Evolutionary conservation across 345 rosid species (phyloP).

Genomic region (Anacardium occidentale): DNA sequence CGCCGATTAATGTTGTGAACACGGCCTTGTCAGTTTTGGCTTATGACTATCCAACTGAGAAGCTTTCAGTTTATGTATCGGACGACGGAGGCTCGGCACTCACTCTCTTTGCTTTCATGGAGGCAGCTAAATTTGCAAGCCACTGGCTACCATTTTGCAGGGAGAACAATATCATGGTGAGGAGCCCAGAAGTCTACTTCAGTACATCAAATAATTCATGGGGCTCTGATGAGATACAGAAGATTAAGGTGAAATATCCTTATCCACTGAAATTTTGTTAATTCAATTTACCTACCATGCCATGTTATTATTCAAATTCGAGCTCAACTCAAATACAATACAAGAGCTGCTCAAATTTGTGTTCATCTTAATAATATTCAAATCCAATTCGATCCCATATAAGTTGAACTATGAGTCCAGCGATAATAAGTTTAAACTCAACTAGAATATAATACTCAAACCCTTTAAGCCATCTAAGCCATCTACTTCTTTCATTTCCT

Average conservation of each 20-base stretch:
- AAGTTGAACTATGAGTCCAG: too few species aligned
- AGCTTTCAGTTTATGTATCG: constrained; percentile 66
- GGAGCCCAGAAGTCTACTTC: constrained; percentile 61
- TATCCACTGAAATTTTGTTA: too few species aligned
- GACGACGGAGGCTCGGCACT: constrained; percentile 81
- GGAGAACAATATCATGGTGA: constrained; percentile 39
- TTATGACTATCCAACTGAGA: constrained; percentile 69
- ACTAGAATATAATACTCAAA: too few species aligned
- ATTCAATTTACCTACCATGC: too few species aligned
- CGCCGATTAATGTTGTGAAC: constrained; percentile 66
- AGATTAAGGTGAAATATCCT: constrained; percentile 49
- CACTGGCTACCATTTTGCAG: constrained; percentile 74
- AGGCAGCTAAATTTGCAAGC: constrained; percentile 66
- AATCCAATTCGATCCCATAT: too few species aligned
- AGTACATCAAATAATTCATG: constrained; percentile 20
- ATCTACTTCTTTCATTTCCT: too few species aligned
- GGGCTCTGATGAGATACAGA: constrained; percentile 32
- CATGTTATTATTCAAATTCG: too few species aligned
- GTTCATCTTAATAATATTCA: too few species aligned
- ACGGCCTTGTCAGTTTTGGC: constrained; percentile 79
- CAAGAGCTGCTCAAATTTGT: too few species aligned
- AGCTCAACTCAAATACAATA: too few species aligned
- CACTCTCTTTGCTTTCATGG: constrained; percentile 76
- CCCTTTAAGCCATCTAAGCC: too few species aligned
- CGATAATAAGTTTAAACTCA: too few species aligned